Percentiles rank a stretch among this genome's conserved stretches.
These are phyloP conservation scores for Cryptococcus depauperatus DNA, from an alignment of 1,284 basidiomycete species.

Conservation along the genomic window DNA sequence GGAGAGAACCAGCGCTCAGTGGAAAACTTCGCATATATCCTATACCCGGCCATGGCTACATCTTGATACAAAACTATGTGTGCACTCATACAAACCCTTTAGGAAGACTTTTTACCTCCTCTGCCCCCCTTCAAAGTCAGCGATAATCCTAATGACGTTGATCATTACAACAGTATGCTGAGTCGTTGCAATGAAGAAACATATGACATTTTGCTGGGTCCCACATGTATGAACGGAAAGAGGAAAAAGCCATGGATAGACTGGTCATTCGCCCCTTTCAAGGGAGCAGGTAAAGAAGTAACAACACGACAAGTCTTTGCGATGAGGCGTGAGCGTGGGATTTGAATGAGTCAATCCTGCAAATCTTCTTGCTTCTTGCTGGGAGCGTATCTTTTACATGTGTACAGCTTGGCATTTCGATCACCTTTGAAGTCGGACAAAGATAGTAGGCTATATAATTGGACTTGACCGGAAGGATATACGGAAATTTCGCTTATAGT, in stretches of 20 bases:
- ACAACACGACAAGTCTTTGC: neutral
- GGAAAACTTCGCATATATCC: neutral
- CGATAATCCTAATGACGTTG: conserved; percentile 20
- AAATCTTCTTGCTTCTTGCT: too few relatives aligned
- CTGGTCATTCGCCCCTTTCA: neutral
- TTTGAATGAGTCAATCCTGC: too few relatives aligned
- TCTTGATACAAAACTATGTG: too few relatives aligned
- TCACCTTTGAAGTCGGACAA: too few relatives aligned
- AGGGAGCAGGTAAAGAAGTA: neutral
- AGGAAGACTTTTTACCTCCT: conserved; percentile 24
- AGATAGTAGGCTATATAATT: too few relatives aligned
- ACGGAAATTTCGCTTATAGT: too few relatives aligned
- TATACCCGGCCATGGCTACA: neutral
- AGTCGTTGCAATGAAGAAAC: neutral
- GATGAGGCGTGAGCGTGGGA: too few relatives aligned
- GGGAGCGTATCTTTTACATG: neutral
- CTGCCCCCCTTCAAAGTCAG: conserved; percentile 19
- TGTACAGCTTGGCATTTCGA: neutral
- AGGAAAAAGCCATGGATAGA: conserved; percentile 1
- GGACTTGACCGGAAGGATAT: too few relatives aligned
- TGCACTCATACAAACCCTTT: too few relatives aligned
- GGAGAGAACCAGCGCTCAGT: neutral
- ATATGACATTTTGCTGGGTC: neutral
- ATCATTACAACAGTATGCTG: conserved; percentile 6
- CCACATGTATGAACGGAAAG: neutral